Evolutionary conservation across 148 eudicot genomes (phyloP), one percentile per base, ranked within the genome.

Genomic region (Fallopia convolvulus): DNA sequence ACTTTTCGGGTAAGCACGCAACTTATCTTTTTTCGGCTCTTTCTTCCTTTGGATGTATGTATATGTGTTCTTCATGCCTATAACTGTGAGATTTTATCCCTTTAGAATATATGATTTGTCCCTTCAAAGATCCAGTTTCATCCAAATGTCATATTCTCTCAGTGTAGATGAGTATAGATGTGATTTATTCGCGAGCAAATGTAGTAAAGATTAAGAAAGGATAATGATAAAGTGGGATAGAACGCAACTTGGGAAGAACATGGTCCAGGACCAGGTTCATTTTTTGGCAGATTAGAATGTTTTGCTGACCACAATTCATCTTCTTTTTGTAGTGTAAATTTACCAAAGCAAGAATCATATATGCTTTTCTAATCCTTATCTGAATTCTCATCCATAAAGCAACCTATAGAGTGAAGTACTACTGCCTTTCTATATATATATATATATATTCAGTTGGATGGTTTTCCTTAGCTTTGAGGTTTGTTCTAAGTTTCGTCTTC

Each of bases 1-100:
- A 76, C 70, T 72, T 85, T 76, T 58, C 82, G 32, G 87, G 89
- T 88, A 70, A 76, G 83, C 76, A 52, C 8, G 56, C 42, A 21
- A 65, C 3, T 50, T 3, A 32, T 66, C 23, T 2, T 23, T 14
- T 3, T 17, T 30, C 5, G 15, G 1, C 41, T 41, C 65, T 21
- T 63, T 11, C 50, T 41, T 42, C 12, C 13, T 72, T 18, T 72
- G 50, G 40, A 72, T 72, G 52, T 44, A 41, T 72, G 8, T 41
- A 47, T 20, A 72, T 72, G 30, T 41, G 26, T 12, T 72, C 2
- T 20, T 6, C 18, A 7, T 58, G 18, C 47, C 48, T 58, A 10
- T 46, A 41, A 42, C 53, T n/a, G 53, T 41, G 33, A 72, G 53
- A 72, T 47, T 42, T n/a, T 21, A 41, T 44, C 9, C 49, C 53